Evolutionary conservation across 306 rosid genomes (phyloP).

Genomic region (Potentilla sterilis): DNA sequence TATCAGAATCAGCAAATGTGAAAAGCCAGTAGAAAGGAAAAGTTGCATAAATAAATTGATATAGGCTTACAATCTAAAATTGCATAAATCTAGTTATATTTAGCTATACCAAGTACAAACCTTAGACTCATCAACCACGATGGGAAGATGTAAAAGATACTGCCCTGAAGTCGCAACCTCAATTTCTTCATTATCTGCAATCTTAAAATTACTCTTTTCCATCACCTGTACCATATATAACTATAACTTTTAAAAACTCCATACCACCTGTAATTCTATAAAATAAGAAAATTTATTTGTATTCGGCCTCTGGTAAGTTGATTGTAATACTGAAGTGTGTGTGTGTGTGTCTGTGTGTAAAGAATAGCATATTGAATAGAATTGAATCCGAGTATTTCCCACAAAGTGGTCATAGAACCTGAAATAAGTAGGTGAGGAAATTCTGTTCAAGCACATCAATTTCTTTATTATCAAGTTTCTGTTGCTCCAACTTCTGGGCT

Average conservation of each 20-base stretch:
- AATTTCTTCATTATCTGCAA: constrained; percentile 69
- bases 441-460: constrained; percentile 81
- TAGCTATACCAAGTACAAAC: constrained; percentile 35
- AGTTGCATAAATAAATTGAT: background rate
- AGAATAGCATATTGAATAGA: too few species aligned
- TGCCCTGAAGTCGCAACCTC: constrained; percentile 87
- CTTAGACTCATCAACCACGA: constrained; percentile 85
- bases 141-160: constrained; percentile 95
- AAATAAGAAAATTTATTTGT: background rate
- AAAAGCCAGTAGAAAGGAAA: constrained; percentile 27
- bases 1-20: constrained; percentile 22
- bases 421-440: constrained; percentile 74
- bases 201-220: constrained; percentile 94
- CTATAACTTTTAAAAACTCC: background rate
- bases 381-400: too few species aligned
- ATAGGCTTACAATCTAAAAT: background rate
- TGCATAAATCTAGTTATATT: background rate
- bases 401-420: constrained; percentile 43
- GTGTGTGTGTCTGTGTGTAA: too few species aligned
- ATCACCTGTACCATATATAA: constrained; percentile 51
- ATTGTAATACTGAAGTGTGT: too few species aligned
- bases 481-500: constrained; percentile 74
- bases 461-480: constrained; percentile 56
- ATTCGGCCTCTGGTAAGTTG: background rate
- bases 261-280: background rate